Evolutionary conservation across 2,329 filamentous ascomycete genomes (phyloP), one percentile per base, ranked within the genome.

Genomic region (Venturia carpophila): DNA sequence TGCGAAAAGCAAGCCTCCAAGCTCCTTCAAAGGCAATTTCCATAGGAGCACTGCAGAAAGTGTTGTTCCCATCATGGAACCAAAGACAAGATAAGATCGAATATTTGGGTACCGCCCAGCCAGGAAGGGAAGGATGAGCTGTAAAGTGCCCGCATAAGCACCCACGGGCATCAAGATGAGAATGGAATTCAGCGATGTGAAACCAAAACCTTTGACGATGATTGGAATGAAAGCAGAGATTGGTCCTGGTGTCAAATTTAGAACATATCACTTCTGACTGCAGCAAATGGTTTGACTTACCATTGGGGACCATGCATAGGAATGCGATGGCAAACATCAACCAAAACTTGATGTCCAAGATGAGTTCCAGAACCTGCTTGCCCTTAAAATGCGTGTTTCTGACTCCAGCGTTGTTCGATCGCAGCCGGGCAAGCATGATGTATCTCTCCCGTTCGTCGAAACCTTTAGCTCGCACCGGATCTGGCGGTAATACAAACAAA

Each of bases 1-100:
- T 0, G 76, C 82, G 66, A 83, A 83, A 0, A 83, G 70, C 1
- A 81, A 68, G 0, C 75, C 80, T 0, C 80, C 80, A 15, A 73
- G 79, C 4, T 73, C 72, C 4, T 68, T 68, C 10, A 74, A 69
- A 1, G 79, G 79, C 2, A 83, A 70, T 17, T 72, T 68, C 75
- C 79, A 80, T 10, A 82, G 72, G 5, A 82, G 72, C 0, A 80
- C 68, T 0, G 74, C 73, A 0, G 76, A 75, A 1, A 80, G 66
- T 0, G 77, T 75, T 0, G 79, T 80, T 0, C 77, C 75, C 37
- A 74, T 66, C 67, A 80, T 69, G 56, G 76, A 79, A 5, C 71
- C 68, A 17, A 76, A 72, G 10, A 80, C 68, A 15, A 81, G 68
- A 69, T 75, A 79, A 0, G 74, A 71, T 30, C 78, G 70, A 64